Conservation (phyloP, 495 filamentous ascomycete genomes). For the Lineolata rhizophorae region DNA sequence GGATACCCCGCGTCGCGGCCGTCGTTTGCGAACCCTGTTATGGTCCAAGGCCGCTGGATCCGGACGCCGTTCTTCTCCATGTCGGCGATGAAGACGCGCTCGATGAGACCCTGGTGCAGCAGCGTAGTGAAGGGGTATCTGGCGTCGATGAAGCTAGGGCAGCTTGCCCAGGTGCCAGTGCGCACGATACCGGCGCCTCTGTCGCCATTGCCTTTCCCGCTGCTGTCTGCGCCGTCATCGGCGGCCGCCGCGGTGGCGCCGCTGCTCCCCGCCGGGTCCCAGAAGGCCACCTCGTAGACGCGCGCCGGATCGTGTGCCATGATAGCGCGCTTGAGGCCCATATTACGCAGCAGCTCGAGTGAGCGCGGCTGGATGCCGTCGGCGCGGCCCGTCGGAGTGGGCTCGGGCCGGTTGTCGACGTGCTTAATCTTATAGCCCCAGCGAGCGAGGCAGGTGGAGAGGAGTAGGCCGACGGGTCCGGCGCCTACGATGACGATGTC, state of each 20-base stretch:
- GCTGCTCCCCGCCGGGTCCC: conserved; percentile 32
- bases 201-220: too few species aligned
- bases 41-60: conserved; percentile 41
- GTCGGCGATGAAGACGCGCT: conserved; percentile 40
- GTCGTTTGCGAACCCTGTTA: conserved; percentile 36
- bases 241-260: too few species aligned
- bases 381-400: conserved; percentile 44
- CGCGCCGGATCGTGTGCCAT: conserved; percentile 43
- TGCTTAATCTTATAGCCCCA: conserved; percentile 50
- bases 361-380: conserved; percentile 58
- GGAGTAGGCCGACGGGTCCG: conserved; percentile 67
- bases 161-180: conserved; percentile 40
- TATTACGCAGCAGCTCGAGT: conserved; percentile 43
- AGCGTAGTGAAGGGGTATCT: conserved; percentile 44
- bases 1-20: conserved; percentile 32
- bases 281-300: conserved; percentile 46
- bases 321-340: conserved; percentile 39
- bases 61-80: conserved; percentile 33
- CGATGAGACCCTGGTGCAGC: conserved; percentile 43
- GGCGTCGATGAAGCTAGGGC: conserved; percentile 42
- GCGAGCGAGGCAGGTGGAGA: conserved; percentile 58
- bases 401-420: conserved; percentile 41
- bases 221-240: too few species aligned
- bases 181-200: conserved; percentile 33
- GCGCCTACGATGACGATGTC: conserved; percentile 75